Conservation (phyloP, 2,329 filamentous ascomycete species). For the Colletotrichum salicis region DNA sequence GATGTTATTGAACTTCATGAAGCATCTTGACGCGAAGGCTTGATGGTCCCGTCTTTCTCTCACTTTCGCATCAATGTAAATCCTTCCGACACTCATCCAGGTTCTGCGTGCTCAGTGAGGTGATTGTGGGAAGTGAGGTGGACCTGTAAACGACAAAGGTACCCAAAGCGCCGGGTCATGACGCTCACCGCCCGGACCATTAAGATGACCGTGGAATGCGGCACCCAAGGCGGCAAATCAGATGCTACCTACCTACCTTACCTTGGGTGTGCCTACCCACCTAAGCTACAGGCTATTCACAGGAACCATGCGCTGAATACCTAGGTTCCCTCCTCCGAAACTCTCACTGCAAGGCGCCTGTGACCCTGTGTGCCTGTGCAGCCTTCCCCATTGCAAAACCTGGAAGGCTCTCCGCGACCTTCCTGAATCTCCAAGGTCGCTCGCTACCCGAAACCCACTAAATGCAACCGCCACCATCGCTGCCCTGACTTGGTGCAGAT, state of each 20-base stretch:
- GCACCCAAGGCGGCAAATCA: not conserved
- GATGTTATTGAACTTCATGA: not conserved
- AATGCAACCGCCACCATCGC: slow-evolving; percentile 14
- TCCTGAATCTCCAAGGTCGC: not conserved
- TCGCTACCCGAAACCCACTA: slow-evolving; percentile 6
- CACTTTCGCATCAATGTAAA: slow-evolving; percentile 19
- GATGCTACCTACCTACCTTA: not conserved
- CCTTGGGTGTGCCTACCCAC: too few species aligned
- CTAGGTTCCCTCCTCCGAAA: not conserved
- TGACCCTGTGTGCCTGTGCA: not conserved
- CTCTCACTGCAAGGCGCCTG: not conserved
- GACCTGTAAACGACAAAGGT: not conserved
- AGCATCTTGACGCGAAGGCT: not conserved
- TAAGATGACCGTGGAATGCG: slow-evolving; percentile 1
- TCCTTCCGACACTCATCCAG: slow-evolving; percentile 9
- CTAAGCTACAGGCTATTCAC: not conserved
- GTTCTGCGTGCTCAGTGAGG: too few species aligned
- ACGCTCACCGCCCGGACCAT: slow-evolving; percentile 18
- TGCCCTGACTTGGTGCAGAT: slow-evolving; percentile 12
- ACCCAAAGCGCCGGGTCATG: slow-evolving; percentile 6
- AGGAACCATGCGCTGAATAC: not conserved
- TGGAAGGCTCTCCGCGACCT: not conserved
- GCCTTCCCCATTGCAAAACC: not conserved
- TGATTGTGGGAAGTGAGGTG: not conserved
- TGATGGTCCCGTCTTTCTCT: not conserved